Evolutionary conservation across 2,329 filamentous ascomycete genomes (phyloP), one percentile per base, ranked within the genome.

Genomic region (Fonsecaea multimorphosa): DNA sequence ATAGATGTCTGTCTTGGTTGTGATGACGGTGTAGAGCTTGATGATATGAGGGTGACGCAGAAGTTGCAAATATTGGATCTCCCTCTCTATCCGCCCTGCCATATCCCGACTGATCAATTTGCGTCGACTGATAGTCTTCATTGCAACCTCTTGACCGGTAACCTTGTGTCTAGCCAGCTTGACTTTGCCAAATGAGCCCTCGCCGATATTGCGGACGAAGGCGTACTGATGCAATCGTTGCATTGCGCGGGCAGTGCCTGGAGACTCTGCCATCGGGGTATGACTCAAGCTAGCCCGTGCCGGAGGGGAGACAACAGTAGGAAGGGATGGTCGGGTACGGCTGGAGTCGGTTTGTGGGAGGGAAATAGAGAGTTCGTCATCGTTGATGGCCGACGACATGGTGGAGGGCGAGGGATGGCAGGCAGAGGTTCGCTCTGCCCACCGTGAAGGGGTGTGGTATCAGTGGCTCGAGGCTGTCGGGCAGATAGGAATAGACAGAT

Each of bases 21-120:
- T 97, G 78, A 99, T 98, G 70, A 99, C 95, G 32, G 95, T 98
- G 79, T 92, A 97, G 88, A 99, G 86, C 81, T 99, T 99, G 83
- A 99, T 99, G 77, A 99, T 99, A 80, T 99, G 95, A 46, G 95
- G 95, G 78, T 99, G 95, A 67, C 95, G 89, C 67, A 99, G 85
- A 67, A 99, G 83, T 81, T 99, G 95, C 69, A 99, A 86, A 77
- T 99, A 99, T 78, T 97, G 93, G 73, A 99, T 99, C 83, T 99
- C 95, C 72, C 95, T 88, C 83, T 99, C 95, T 70, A 99, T 96
- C 67, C 95, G 88, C 67, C 95, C 95, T 60, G 96, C 93, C 95
- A 99, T 98, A 79, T 99, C 95, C 75, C 94, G 86, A 72, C 93
- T 98, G 73, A 97, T 92, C 75, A 99, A 86, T 83, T 97, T 96